Evolutionary conservation across 208 protist species (phyloP), one percentile per base, ranked within the genome.

Genomic region (Lotmaria passim): DNA sequence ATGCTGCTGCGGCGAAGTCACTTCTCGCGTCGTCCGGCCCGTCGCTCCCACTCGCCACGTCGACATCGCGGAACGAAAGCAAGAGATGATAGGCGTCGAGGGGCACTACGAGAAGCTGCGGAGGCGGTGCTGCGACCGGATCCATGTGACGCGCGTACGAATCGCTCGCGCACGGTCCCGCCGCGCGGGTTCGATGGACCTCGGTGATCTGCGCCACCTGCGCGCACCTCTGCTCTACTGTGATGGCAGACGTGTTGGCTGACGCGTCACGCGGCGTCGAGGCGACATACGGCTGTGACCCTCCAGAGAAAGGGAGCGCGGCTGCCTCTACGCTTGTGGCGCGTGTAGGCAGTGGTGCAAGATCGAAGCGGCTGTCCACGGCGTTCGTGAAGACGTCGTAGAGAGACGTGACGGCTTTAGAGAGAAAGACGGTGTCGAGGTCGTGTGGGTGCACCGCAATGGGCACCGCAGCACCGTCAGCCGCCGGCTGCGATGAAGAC

Each of bases 401-500:
- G 7, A 85, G 10, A 10, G 56, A 65, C 21, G 82, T 67, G n/a
- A 88, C 46, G 14, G 75, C 75, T 38, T 75, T 77, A 30, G 75
- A 82, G 34, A 83, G 56, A 51, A 85, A 85, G 34, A 73, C 60
- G 10, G 43, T 78, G 43, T 76, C 73, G 31, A 67, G 62, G 52
- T 81, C 65, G n/a, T 72, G 46, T n/a, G 60, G 78, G 31, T 36
- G 69, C 28, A 86, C 66, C 56, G 72, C 77, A 3, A 61, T 68
- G 21, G 64, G 69, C 48, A 86, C 56, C 39, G 52, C 71, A 0
- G 26, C 64, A 7, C 33, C 17, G 17, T 66, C 60, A 1, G 38
- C 38, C 30, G 24, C n/a, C 11, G 8, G 5, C n/a, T 7, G n/a
- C 57, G 30, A 41, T 41, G 12, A 41, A 12, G 12, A 41, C 36